Evolutionary conservation across 306 rosid genomes (phyloP).

Genomic region (Echinosophora koreensis): DNA sequence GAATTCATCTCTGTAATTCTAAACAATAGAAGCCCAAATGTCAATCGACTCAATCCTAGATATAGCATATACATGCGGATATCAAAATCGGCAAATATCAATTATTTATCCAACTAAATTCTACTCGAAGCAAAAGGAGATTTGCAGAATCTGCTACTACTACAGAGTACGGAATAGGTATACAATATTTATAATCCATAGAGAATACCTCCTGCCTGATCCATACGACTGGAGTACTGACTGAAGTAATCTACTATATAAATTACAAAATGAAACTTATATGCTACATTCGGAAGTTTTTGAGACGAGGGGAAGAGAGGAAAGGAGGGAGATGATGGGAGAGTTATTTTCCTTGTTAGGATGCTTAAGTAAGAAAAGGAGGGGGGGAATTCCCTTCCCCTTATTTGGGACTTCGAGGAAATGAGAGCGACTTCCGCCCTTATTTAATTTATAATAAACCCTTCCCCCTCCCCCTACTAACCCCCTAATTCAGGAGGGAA

Average conservation of each 20-base stretch:
- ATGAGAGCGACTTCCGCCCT: neutral
- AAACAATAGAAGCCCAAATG: neutral
- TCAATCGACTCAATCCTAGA: neutral
- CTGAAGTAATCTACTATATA: neutral
- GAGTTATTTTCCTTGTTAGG: neutral
- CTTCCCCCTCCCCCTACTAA: neutral
- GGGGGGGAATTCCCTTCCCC: neutral
- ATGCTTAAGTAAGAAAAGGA: neutral
- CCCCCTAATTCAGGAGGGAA: too few relatives aligned
- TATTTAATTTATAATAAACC: neutral
- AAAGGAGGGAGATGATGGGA: neutral
- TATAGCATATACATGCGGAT: neutral
- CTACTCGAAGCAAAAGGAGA: conserved; percentile 7
- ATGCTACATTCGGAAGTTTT: neutral
- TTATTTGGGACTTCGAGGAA: neutral
- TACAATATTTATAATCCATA: conserved; percentile 11
- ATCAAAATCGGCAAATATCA: conserved; percentile 22
- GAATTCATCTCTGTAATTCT: neutral
- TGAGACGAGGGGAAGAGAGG: neutral
- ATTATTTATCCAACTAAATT: neutral
- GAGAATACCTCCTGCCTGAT: conserved; percentile 8
- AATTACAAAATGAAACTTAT: neutral
- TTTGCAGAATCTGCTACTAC: neutral
- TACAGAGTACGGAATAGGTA: neutral
- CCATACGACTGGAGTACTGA: conserved; percentile 13